Evolutionary conservation across 1,139 yeast genomes (phyloP).

Genomic region (Debaryomycetaceae sp.): DNA sequence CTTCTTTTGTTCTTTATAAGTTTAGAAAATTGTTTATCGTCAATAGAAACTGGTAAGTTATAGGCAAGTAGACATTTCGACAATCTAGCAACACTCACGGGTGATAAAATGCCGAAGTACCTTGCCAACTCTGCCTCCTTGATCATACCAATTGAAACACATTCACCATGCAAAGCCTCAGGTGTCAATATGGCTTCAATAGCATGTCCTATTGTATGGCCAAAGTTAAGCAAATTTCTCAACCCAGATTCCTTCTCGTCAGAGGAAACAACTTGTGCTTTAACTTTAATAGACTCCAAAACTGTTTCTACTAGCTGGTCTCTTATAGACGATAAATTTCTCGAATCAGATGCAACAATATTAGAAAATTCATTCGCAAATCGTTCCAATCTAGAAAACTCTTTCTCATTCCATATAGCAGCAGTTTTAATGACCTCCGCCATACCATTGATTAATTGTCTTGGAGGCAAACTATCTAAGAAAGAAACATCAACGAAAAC

Average conservation of each 20-base stretch:
- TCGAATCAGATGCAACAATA: constrained; percentile 44
- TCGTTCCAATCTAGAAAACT: constrained; percentile 78
- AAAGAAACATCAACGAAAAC: constrained; percentile 88
- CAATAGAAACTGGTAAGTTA: constrained; percentile 76
- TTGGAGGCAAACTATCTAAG: constrained; percentile 81
- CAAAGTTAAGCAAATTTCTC: constrained; percentile 89
- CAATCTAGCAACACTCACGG: constrained; percentile 91
- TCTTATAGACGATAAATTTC: constrained; percentile 63
- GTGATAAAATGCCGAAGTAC: constrained; percentile 81
- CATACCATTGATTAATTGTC: constrained; percentile 98
- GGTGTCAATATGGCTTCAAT: constrained; percentile 96
- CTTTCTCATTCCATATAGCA: constrained; percentile 92
- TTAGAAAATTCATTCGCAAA: constrained; percentile 67
- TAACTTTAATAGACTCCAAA: constrained; percentile 80
- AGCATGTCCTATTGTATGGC: constrained; percentile 98
- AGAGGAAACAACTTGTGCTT: constrained; percentile 88
- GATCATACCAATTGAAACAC: constrained; percentile 93
- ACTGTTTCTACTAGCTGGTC: constrained; percentile 79
- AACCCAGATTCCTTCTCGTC: constrained; percentile 97
- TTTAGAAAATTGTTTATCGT: constrained; percentile 64
- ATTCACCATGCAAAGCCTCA: constrained; percentile 94
- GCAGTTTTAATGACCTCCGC: constrained; percentile 98
- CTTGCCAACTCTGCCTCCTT: constrained; percentile 93
- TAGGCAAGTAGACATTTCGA: constrained; percentile 80
- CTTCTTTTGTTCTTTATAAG: constrained; percentile 61